Base-by-base conservation (phyloP, 176 grass and related monocot genomes). In the Rhynchospora pubera region DNA sequence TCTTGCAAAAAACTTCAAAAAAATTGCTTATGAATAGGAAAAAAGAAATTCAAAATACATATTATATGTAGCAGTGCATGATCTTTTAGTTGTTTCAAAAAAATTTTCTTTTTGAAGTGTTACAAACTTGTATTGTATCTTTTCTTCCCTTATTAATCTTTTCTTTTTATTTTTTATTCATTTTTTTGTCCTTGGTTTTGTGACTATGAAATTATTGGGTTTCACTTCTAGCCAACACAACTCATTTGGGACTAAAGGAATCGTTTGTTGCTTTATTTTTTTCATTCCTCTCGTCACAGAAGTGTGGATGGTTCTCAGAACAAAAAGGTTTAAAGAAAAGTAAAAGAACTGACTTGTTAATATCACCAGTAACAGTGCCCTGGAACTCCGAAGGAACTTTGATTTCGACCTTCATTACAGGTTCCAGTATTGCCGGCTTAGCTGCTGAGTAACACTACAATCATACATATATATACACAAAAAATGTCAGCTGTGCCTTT, bases 351-450 rank as follows among this genome's bases (percentile, higher is more conserved):
- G 53, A 98, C 96, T 98, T 98, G 84, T 98, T 98, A 89, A 98
- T 93, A 64, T 98, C 96, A 87, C 96, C 96, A 64, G 96, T 98
- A 57, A 98, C 89, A 30, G 92, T 94, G 32, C 96, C 96, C 86
- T 98, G 96, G 85, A 98, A 98, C 61, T 98, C 96, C 1, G 96
- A 94, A 39, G 96, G 96, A 79, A 88, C 85, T 89, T 99, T 99
- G 24, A 99, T 44, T 88, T 93, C 96, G 30, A 99, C 96, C 85
- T 89, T 99, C 96, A 99, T 99, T 81, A 99, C 87, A 21, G 96
- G 96, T 85, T 99, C 96, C 84, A 99, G 78, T 79, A 99, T 99
- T 47, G 90, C 82, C 85, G 92, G 96, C 82, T 89, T 98, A 60
- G 96, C 92, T 64, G 86, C 62, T 84, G 89, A 28, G 68, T 99